Percentiles rank a stretch among this genome's conserved stretches.
These are phyloP conservation scores for Phytophthora pseudosyringae DNA, from an alignment of 352 stramenopile genomes.

Conservation along the genomic window DNA sequence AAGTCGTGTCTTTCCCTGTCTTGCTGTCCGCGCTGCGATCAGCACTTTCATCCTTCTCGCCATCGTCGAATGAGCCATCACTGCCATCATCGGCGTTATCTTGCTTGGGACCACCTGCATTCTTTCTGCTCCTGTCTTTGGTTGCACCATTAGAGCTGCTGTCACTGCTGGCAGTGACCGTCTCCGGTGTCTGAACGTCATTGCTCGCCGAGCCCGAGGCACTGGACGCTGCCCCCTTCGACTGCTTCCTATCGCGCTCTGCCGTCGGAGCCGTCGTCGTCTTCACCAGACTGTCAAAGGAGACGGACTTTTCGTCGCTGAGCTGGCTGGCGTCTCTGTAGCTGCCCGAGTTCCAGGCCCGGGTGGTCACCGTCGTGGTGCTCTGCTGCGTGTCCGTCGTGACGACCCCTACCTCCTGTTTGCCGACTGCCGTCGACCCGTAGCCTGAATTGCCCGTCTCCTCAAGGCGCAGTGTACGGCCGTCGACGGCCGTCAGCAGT, in stretches of 20 bases:
- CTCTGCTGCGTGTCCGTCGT: slow-evolving; percentile 23
- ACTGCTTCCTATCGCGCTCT: slow-evolving; percentile 1
- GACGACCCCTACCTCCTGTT: slow-evolving; percentile 25
- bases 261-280: neutral
- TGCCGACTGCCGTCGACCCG: neutral
- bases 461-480: slow-evolving; percentile 14
- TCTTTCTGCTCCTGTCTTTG: neutral
- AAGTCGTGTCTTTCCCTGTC: slow-evolving; percentile 10
- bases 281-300: slow-evolving; percentile 27
- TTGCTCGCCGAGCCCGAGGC: neutral
- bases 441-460: slow-evolving; percentile 8
- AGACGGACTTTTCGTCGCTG: slow-evolving; percentile 21
- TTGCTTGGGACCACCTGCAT: slow-evolving; percentile 6
- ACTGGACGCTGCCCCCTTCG: slow-evolving; percentile 1
- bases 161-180: neutral
- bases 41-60: slow-evolving; percentile 3
- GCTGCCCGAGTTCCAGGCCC: slow-evolving; percentile 19
- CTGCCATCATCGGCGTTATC: slow-evolving; percentile 3
- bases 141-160: neutral
- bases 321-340: slow-evolving; percentile 11
- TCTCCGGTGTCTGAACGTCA: neutral
- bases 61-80: slow-evolving; percentile 11
- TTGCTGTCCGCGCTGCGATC: slow-evolving; percentile 20
- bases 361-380: slow-evolving; percentile 13
- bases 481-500: slow-evolving; percentile 16